Evolutionary conservation across 1,284 basidiomycete species (phyloP).

Genomic region (Neolentinus lepideus): DNA sequence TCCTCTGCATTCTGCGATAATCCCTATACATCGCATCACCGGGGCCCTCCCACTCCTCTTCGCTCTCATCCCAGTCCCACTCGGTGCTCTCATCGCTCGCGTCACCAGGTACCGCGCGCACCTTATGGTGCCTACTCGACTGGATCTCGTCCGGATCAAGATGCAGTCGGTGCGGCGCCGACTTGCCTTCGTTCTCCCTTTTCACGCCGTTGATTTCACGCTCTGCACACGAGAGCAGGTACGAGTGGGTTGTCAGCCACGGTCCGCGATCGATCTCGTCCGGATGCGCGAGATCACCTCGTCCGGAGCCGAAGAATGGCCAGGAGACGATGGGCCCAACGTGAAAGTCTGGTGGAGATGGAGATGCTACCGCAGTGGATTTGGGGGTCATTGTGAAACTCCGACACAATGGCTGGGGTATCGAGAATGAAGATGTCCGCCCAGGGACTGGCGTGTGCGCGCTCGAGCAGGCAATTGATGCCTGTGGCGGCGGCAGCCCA

Average conservation of each 20-base stretch:
- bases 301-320: conserved; percentile 79
- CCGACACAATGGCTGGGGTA: conserved; percentile 24
- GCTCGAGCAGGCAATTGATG: conserved; percentile 7
- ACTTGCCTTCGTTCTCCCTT: conserved; percentile 66
- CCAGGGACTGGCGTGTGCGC: conserved; percentile 13
- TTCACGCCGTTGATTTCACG: conserved; percentile 64
- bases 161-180: conserved; percentile 66
- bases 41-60: conserved; percentile 67
- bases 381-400: conserved; percentile 10
- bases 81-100: conserved; percentile 66
- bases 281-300: conserved; percentile 63
- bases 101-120: conserved; percentile 59
- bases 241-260: conserved; percentile 51
- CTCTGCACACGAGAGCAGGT: conserved; percentile 54
- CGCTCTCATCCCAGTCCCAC: conserved; percentile 68
- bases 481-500: conserved; percentile 33
- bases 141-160: conserved; percentile 70
- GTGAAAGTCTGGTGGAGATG: conserved; percentile 33
- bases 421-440: conserved; percentile 5
- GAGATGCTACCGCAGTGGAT: conserved; percentile 10
- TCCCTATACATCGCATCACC: conserved; percentile 71
- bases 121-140: conserved; percentile 59
- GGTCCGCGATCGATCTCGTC: conserved; percentile 70
- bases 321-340: conserved; percentile 78
- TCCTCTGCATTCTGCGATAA: conserved; percentile 69